Conservation (phyloP, 2,329 filamentous ascomycete genomes). For the Pseudocercospora vitis region DNA sequence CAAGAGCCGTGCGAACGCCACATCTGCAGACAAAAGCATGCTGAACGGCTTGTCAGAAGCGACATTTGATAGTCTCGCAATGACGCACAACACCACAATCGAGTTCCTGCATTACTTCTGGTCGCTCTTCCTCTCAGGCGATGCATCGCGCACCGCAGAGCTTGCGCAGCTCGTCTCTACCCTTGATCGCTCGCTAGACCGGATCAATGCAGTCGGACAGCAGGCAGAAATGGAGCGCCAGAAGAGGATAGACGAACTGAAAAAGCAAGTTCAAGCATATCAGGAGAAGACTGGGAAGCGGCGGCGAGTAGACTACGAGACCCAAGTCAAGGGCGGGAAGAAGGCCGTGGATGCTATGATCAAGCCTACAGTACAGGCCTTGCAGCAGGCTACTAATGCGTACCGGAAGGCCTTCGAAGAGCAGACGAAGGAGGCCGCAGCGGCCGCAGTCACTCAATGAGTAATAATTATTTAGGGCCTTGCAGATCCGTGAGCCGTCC, state of each 20-base stretch:
- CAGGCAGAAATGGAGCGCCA: conserved; percentile 75
- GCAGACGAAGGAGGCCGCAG: conserved; percentile 45
- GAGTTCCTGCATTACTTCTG: conserved; percentile 99
- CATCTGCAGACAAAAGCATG: conserved; percentile 29
- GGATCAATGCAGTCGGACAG: conserved; percentile 76
- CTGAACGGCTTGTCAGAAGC: conserved; percentile 41
- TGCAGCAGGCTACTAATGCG: conserved; percentile 68
- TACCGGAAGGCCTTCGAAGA: conserved; percentile 69
- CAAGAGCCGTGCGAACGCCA: conserved; percentile 46
- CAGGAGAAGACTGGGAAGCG: conserved; percentile 73
- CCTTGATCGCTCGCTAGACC: conserved; percentile 70
- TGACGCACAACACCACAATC: conserved; percentile 87
- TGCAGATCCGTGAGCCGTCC: too few species aligned
- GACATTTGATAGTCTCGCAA: conserved; percentile 62
- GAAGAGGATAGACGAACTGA: conserved; percentile 64
- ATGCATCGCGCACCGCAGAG: conserved; percentile 73
- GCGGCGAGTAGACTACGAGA: conserved; percentile 57
- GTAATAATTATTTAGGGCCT: too few species aligned
- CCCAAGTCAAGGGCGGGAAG: conserved; percentile 71
- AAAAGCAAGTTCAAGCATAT: conserved; percentile 68
- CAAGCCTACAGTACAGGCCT: conserved; percentile 68
- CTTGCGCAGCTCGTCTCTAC: conserved; percentile 80
- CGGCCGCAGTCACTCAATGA: background rate
- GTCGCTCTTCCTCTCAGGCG: conserved; percentile 85
- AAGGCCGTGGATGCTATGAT: conserved; percentile 75